A percentile compares a stretch with the other conserved stretches of the same genome.
Conservation (phyloP, 768 basidiomycete genomes). For the Rhodosporidiobolus sp. region DNA sequence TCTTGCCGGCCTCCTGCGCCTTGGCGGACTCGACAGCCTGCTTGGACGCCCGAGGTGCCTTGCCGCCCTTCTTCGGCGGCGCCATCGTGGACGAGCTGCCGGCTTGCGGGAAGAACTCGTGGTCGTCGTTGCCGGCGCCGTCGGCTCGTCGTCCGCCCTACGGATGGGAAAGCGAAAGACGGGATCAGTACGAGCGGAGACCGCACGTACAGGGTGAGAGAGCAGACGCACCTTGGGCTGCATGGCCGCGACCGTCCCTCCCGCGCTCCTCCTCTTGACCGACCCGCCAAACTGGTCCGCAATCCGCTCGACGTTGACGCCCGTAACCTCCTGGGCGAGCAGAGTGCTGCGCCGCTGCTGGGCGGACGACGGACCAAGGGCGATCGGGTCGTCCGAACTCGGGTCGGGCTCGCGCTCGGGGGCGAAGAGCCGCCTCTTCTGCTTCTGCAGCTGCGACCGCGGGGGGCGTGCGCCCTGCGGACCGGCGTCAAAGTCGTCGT, state of each 20-base stretch:
- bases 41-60: neutral
- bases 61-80: neutral
- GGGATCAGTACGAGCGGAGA: neutral
- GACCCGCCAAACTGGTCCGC: neutral
- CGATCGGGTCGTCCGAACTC: too few species aligned
- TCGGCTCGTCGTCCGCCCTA: neutral
- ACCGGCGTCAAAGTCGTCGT: too few species aligned
- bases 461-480: too few species aligned
- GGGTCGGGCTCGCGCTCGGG: too few species aligned
- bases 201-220: neutral
- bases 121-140: neutral
- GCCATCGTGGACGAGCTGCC: neutral
- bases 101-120: neutral
- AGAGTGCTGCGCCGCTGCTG: too few species aligned
- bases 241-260: neutral
- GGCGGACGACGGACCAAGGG: too few species aligned
- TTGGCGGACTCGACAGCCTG: neutral
- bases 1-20: neutral
- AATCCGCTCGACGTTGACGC: neutral
- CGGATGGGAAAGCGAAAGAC: neutral
- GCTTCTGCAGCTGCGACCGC: too few species aligned
- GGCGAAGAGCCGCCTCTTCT: too few species aligned
- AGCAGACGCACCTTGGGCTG: neutral
- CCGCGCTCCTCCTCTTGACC: too few species aligned
- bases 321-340: neutral